Base-by-base conservation (phyloP, 805 yeast genomes). In the Pichia nanzhaoensis region DNA sequence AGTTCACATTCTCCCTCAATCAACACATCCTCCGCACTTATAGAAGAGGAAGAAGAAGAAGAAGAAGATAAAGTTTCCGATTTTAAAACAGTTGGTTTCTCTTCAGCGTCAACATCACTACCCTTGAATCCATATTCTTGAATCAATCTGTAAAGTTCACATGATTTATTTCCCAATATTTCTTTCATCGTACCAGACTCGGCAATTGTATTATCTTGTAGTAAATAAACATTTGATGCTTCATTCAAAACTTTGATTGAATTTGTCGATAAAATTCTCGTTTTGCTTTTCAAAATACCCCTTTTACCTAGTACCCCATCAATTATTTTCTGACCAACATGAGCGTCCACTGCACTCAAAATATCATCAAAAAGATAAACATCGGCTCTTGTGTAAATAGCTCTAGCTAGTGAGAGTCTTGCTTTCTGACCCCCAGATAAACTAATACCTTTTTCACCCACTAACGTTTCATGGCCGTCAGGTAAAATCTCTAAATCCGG, bases 341-440 rank as follows among this genome's bases (percentile, higher is more conserved):
- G 98, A 55, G 90, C 96, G 66, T 91, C 99, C 31, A 91, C 99
- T 20, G 99, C 99, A 62, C 95, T 84, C 49, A 91, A 74, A 5
- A 95, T 85, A 63, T 93, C 99, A 62, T 91, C 99, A 51, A 91
- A 68, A 33, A 91, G 67, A 60, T 87, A 89, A 28, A 91, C 78
- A 58, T 93, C 98, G 3, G 97, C 95, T 51, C 98, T 75, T 12
- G 96, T 77, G 59, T 93, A 91, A 9, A 93, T 95, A 10, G 99
- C 97, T 60, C 99, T 77, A 0, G 99, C 99, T 43, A 91, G 74
- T 2, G 95, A 81, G 30, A 93, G 73, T 61, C 99, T 80, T 0
- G 99, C 98, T 71, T 93, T 93, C 65, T 93, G 98, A 39, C 99
- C 99, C 41, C 99, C 99, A 34, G 95, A 85, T 39, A 91, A 71